Percentiles rank a stretch among this genome's conserved stretches.
Evolutionary conservation across 1,284 basidiomycete species (phyloP).

Genomic region (Cutaneotrichosporon sp.): DNA sequence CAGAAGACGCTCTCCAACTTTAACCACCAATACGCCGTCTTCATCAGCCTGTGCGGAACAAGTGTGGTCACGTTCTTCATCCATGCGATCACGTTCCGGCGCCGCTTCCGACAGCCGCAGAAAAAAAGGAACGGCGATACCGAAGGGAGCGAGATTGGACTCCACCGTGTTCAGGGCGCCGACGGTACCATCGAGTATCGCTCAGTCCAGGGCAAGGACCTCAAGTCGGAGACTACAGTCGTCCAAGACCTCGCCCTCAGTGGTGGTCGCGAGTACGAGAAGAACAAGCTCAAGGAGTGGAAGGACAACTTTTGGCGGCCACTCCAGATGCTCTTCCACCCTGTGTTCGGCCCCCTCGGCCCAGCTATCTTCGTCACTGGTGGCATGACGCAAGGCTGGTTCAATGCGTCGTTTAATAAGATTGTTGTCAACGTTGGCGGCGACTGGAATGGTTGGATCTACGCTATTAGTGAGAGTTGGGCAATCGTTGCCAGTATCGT

Average conservation of each 20-base stretch:
- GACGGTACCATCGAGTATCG: conserved; percentile 26
- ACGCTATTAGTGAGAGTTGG: conserved; percentile 22
- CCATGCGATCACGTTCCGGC: conserved; percentile 20
- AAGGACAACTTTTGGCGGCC: conserved; percentile 21
- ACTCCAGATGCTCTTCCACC: conserved; percentile 23
- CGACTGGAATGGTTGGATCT: conserved; percentile 28
- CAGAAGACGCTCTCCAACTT: conserved; percentile 21
- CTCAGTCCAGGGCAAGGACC: conserved; percentile 1
- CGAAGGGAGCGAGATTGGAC: not conserved
- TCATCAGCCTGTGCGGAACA: conserved; percentile 15
- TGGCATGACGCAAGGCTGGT: conserved; percentile 27
- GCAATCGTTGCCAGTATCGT: conserved; percentile 22
- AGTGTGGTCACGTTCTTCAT: conserved; percentile 17
- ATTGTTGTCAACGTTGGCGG: conserved; percentile 23
- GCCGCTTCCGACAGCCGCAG: conserved; percentile 17
- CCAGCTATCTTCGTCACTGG: conserved; percentile 22
- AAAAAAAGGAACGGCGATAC: not conserved
- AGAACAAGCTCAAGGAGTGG: conserved; percentile 11
- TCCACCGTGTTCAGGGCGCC: conserved; percentile 19
- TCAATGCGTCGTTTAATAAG: conserved; percentile 25
- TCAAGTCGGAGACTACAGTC: conserved; percentile 21
- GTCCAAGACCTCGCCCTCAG: conserved; percentile 22
- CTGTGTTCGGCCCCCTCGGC: conserved; percentile 21
- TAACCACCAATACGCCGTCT: conserved; percentile 27
- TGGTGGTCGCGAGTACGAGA: conserved; percentile 5